phyloP scores from a whole-genome alignment of 2,329 filamentous ascomycete genomes.

The Aaosphaeria pasadenensis region DNA sequence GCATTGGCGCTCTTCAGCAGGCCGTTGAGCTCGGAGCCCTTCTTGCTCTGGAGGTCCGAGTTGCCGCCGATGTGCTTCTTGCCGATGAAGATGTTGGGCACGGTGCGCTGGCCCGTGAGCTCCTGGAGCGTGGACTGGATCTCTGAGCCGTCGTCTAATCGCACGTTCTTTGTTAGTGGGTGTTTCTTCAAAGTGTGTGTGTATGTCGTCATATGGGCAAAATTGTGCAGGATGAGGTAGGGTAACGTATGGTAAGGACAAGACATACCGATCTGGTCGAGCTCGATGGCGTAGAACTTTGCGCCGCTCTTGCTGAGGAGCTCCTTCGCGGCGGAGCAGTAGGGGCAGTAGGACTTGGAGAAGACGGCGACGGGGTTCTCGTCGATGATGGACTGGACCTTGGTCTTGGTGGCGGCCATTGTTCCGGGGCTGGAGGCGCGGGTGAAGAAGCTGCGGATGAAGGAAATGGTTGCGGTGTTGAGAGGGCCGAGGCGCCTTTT shows the following conservation, averaged over 20 bases:
- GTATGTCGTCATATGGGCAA: background rate
- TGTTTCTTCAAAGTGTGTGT: background rate
- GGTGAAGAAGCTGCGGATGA: conserved; percentile 71
- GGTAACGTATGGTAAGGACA: background rate
- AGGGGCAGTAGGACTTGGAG: conserved; percentile 95
- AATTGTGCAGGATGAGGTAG: background rate
- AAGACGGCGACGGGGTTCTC: conserved; percentile 91
- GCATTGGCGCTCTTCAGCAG: conserved; percentile 65
- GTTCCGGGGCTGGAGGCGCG: conserved; percentile 56
- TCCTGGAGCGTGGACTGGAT: conserved; percentile 81
- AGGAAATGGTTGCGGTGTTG: conserved; percentile 55
- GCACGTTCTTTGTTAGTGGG: background rate
- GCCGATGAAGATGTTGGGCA: conserved; percentile 93
- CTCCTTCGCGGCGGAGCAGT: conserved; percentile 78
- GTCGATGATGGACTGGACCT: conserved; percentile 83
- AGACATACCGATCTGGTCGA: conserved; percentile 76
- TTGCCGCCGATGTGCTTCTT: conserved; percentile 95
- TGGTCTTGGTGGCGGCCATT: conserved; percentile 81
- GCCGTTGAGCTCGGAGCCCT: conserved; percentile 56
- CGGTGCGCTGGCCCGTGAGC: conserved; percentile 79
- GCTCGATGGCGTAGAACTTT: conserved; percentile 73
- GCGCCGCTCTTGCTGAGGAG: conserved; percentile 68
- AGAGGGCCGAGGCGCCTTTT: too few species aligned
- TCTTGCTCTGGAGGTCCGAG: conserved; percentile 75
- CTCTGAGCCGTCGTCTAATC: conserved; percentile 71